phyloP scores from a whole-genome alignment of 768 basidiomycete genomes.

The Russula dissimulans region DNA sequence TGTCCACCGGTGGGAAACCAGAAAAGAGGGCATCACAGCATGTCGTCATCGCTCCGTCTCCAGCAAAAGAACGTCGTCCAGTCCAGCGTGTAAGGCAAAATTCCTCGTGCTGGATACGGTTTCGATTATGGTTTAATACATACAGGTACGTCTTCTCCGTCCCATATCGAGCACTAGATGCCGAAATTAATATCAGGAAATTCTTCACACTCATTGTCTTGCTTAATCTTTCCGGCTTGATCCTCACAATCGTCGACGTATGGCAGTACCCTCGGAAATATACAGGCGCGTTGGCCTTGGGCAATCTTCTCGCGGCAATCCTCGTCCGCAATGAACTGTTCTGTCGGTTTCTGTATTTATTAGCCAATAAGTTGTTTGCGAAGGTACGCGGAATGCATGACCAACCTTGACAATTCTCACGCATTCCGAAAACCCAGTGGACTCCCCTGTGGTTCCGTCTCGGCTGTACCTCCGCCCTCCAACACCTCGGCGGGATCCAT shows the following conservation, averaged over 20 bases:
- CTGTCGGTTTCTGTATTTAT: constrained; percentile 30
- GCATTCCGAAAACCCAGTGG: constrained; percentile 25
- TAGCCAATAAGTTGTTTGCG: constrained; percentile 30
- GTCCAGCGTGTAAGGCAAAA: constrained; percentile 18
- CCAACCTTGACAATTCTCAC: not conserved
- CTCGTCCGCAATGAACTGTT: constrained; percentile 38
- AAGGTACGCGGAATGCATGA: constrained; percentile 25
- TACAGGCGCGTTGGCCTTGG: constrained; percentile 32
- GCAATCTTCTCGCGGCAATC: constrained; percentile 34
- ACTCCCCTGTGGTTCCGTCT: constrained; percentile 34
- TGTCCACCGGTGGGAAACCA: not conserved
- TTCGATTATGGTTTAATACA: constrained; percentile 32
- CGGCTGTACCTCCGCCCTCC: constrained; percentile 28
- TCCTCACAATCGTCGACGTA: constrained; percentile 25
- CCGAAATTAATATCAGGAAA: constrained; percentile 23
- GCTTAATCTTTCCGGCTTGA: constrained; percentile 28
- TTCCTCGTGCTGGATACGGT: constrained; percentile 25
- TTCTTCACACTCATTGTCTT: constrained; percentile 28
- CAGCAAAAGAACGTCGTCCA: not conserved
- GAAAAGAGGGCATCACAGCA: not conserved
- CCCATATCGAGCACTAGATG: not conserved
- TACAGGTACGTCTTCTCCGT: constrained; percentile 24
- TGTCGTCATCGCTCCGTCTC: not conserved
- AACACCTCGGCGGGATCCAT: constrained; percentile 74
- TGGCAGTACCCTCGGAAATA: constrained; percentile 32